Percentiles rank a stretch among this genome's conserved stretches.
Evolutionary conservation across 75 land plant species (phyloP).

Genomic region (Chamaecyparis obtusa): DNA sequence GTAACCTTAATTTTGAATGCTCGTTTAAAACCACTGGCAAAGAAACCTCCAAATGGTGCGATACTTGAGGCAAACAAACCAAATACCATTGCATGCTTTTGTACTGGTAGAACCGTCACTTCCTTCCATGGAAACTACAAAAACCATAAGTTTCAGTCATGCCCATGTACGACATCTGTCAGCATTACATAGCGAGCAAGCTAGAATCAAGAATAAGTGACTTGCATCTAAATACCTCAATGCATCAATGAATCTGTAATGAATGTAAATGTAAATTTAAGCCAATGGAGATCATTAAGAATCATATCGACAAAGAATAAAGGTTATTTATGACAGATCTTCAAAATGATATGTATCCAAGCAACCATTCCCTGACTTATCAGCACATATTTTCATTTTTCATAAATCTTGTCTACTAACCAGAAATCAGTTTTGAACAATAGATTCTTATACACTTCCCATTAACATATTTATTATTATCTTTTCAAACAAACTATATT

Average conservation of each 20-base stretch:
- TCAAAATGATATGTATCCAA: neutral
- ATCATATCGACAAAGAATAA: neutral
- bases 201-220: neutral
- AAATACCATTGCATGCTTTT: conserved; percentile 81
- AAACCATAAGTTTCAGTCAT: neutral
- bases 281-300: neutral
- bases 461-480: neutral
- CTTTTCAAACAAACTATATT: neutral
- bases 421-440: neutral
- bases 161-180: neutral
- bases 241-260: neutral
- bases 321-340: neutral
- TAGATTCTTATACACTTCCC: neutral
- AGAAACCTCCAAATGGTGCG: conserved; percentile 99
- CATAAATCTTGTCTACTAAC: neutral
- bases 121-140: conserved; percentile 82
- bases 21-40: conserved; percentile 98
- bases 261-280: neutral
- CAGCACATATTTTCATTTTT: neutral
- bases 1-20: conserved; percentile 94
- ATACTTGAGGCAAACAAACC: conserved; percentile 98
- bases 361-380: neutral
- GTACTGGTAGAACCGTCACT: conserved; percentile 72
- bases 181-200: neutral
- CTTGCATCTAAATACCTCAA: neutral